phyloP scores from a whole-genome alignment of 1,139 yeast species.

The Geotrichum histeridarum region DNA sequence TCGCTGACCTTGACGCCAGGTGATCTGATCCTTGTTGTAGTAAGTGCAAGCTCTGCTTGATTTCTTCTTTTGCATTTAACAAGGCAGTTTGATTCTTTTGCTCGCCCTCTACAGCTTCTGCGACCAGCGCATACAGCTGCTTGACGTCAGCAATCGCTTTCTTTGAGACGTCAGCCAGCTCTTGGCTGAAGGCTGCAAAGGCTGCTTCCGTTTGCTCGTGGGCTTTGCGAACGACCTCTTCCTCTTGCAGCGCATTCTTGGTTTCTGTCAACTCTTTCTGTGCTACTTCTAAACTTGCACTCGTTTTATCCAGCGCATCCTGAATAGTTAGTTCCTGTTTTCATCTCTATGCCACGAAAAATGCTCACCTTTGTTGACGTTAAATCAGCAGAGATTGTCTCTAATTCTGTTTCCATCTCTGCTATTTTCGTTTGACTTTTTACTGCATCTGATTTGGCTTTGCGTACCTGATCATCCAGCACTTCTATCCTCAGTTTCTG shows the following conservation, averaged over 20 bases:
- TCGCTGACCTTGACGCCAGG: not conserved
- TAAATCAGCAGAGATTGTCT: conserved; percentile 21
- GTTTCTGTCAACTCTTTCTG: conserved; percentile 20
- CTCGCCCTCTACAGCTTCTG: conserved; percentile 1
- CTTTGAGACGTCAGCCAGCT: conserved; percentile 6
- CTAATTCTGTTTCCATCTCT: conserved; percentile 25
- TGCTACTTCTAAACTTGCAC: not conserved
- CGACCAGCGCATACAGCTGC: not conserved
- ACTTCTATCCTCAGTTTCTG: conserved; percentile 43
- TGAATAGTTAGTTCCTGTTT: not conserved
- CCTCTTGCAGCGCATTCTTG: conserved; percentile 1
- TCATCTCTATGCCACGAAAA: conserved; percentile 19
- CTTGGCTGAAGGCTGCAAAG: not conserved
- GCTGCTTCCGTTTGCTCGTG: conserved; percentile 22
- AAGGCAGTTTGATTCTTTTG: not conserved
- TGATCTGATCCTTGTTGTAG: not conserved
- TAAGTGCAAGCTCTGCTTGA: not conserved
- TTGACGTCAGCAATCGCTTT: conserved; percentile 5
- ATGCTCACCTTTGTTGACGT: conserved; percentile 19
- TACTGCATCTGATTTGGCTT: not conserved
- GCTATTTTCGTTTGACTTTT: conserved; percentile 11
- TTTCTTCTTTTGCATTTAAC: not conserved
- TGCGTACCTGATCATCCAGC: conserved; percentile 39
- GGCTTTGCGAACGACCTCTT: conserved; percentile 7
- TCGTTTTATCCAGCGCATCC: not conserved